Evolutionary conservation across 2,329 filamentous ascomycete genomes (phyloP).

Genomic region (Claviceps lovelessii): DNA sequence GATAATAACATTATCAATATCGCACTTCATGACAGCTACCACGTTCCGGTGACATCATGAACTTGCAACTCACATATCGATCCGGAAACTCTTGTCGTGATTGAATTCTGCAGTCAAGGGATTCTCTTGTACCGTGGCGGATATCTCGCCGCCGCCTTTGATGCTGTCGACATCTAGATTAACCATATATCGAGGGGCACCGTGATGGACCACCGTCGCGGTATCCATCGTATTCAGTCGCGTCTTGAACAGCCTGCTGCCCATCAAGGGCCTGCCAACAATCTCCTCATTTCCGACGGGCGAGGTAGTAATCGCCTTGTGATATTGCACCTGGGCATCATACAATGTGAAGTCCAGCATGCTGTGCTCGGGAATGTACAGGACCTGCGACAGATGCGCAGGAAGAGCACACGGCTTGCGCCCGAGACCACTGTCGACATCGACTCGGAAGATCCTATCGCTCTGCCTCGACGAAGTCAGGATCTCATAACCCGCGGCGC

Average conservation of each 20-base stretch:
- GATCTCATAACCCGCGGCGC: neutral
- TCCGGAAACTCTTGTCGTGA: neutral
- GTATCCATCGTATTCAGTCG: constrained; percentile 1
- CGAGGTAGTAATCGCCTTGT: neutral
- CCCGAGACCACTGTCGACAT: constrained; percentile 2
- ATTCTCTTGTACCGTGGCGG: neutral
- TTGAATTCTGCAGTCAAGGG: too few species aligned
- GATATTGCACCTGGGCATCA: neutral
- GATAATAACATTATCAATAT: neutral
- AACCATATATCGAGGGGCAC: neutral
- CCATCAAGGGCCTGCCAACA: constrained; percentile 1
- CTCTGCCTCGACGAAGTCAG: neutral
- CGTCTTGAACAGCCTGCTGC: constrained; percentile 4
- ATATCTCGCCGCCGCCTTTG: neutral
- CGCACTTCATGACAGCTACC: too few species aligned
- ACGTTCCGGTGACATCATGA: too few species aligned
- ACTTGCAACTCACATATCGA: constrained; percentile 1
- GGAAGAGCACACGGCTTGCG: constrained; percentile 2
- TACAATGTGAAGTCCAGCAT: constrained; percentile 1
- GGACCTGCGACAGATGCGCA: constrained; percentile 1
- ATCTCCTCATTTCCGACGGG: neutral
- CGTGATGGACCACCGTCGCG: neutral
- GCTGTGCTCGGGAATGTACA: constrained; percentile 3
- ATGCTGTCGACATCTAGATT: neutral
- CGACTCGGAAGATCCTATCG: neutral